These are phyloP conservation scores for Elsinoe arachidis DNA, from an alignment of 2,329 filamentous ascomycete species.

Conservation along the genomic window DNA sequence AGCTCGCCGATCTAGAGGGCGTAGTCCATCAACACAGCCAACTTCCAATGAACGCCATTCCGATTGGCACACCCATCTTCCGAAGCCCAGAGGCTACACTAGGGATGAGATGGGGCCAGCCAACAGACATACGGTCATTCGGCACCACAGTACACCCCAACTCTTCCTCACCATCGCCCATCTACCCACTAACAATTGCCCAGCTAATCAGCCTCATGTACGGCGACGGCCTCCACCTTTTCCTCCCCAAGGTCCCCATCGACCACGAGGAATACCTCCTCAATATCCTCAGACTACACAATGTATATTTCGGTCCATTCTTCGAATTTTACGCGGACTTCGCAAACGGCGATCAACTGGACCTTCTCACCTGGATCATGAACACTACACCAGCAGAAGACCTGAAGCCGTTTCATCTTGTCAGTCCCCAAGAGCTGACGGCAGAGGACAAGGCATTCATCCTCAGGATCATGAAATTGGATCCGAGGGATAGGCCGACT, in stretches of 20 bases:
- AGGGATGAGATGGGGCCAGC: not conserved
- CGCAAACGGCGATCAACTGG: slow-evolving; percentile 16
- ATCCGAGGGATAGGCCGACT: slow-evolving; percentile 35
- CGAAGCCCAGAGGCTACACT: not conserved
- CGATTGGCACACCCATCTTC: not conserved
- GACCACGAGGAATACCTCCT: slow-evolving; percentile 21
- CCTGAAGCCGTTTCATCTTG: slow-evolving; percentile 19
- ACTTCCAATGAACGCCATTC: not conserved
- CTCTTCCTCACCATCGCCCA: too few relatives aligned
- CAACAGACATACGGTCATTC: not conserved
- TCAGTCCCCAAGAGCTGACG: slow-evolving; percentile 24
- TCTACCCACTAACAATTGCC: too few relatives aligned
- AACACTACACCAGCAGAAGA: slow-evolving; percentile 7
- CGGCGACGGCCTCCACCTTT: not conserved
- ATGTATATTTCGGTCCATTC: slow-evolving; percentile 23
- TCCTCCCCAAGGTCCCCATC: not conserved
- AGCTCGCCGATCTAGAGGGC: not conserved
- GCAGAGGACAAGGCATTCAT: slow-evolving; percentile 30
- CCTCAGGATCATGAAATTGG: slow-evolving; percentile 37
- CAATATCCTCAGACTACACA: slow-evolving; percentile 21
- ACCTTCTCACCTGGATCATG: slow-evolving; percentile 10
- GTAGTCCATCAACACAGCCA: not conserved
- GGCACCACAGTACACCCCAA: not conserved
- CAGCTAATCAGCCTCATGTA: not conserved
- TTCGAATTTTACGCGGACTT: slow-evolving; percentile 21